phyloP scores from a whole-genome alignment of 768 basidiomycete species.

The Lentinula boryana region DNA sequence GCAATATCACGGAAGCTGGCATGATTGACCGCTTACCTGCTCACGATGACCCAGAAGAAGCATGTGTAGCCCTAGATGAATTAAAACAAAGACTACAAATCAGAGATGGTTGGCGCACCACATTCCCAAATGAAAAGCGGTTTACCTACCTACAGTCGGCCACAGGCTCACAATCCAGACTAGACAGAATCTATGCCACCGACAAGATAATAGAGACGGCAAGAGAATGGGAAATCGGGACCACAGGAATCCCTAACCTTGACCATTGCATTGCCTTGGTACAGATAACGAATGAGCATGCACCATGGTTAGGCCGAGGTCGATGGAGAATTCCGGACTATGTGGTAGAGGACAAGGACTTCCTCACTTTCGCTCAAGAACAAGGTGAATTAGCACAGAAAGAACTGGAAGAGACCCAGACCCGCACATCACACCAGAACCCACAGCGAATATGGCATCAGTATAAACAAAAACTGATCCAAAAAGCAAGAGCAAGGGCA shows the following conservation, averaged over 20 bases:
- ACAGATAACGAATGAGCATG: constrained; percentile 10
- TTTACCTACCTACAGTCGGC: constrained; percentile 22
- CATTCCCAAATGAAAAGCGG: constrained; percentile 11
- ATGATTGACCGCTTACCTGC: constrained; percentile 30
- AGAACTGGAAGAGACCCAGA: constrained; percentile 1
- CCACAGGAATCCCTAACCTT: constrained; percentile 13
- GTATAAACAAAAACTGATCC: constrained; percentile 6
- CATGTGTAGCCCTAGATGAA: constrained; percentile 12
- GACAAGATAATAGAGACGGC: constrained; percentile 4
- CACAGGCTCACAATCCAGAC: constrained; percentile 17
- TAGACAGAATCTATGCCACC: constrained; percentile 30
- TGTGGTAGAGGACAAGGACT: constrained; percentile 14
- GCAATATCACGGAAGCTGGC: constrained; percentile 33
- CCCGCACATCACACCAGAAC: constrained; percentile 9
- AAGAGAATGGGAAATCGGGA: constrained; percentile 20
- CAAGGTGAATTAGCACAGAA: not conserved
- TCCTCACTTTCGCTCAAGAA: constrained; percentile 5
- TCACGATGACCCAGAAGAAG: constrained; percentile 8
- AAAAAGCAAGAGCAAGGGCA: constrained; percentile 5
- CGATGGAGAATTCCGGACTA: constrained; percentile 22
- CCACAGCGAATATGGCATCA: constrained; percentile 5
- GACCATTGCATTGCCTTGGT: constrained; percentile 27
- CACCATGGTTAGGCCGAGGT: constrained; percentile 25
- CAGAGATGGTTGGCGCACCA: constrained; percentile 25
- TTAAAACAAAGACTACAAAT: constrained; percentile 17